Base-by-base conservation (phyloP, 108 stramenopile genomes). In the Pseudonitzschia delicatissima region DNA sequence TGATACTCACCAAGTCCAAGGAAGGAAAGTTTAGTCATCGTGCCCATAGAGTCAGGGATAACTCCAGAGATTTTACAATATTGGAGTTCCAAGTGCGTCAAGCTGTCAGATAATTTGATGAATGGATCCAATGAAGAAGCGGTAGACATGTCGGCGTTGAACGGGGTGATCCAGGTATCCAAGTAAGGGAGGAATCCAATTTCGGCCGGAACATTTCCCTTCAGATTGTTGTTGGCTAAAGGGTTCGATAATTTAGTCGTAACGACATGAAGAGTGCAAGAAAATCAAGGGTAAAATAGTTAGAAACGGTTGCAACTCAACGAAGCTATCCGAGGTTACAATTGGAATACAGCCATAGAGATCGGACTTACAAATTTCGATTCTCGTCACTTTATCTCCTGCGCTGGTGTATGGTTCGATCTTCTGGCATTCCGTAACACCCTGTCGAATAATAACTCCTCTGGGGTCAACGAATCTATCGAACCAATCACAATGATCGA, bases 21-120 rank as follows among this genome's bases (percentile, higher is more conserved):
- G 45, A 26, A 57, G 8, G 36, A 39, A 9, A 77, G 64, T 34
- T 60, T 25, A 5, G 11, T 45, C 37, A 71, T 36, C 36, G 13
- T 12, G 20, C 49, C 57, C 18, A 77, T 66, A 18, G 40, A 45
- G 15, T 45, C 47, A 17, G 76, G 76, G 34, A 77, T 34, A 9
- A 48, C 47, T 28, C 76, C 76, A 21, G 26, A 62, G 2, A 71
- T 17, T 9, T 20, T 32, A 47, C 59, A 62, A 33, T 70, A 67
- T 32, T 71, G 45, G 5, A 71, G 32, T 34, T 66, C 58, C 20
- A 77, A 35, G 6, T 40, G 34, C 15, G 21, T 25, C 44, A 74
- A 35, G 23, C 17, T 8, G 4, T 36, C 9, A 0, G 58, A 29
- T 51, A 74, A 45, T 33, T 4, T 9, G 12, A 26, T 4, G 6